Percentiles rank a stretch among this genome's conserved stretches.
Evolutionary conservation across 192 early-diverging fungal species (phyloP).

Genomic region (Helicostylum pulchrum): DNA sequence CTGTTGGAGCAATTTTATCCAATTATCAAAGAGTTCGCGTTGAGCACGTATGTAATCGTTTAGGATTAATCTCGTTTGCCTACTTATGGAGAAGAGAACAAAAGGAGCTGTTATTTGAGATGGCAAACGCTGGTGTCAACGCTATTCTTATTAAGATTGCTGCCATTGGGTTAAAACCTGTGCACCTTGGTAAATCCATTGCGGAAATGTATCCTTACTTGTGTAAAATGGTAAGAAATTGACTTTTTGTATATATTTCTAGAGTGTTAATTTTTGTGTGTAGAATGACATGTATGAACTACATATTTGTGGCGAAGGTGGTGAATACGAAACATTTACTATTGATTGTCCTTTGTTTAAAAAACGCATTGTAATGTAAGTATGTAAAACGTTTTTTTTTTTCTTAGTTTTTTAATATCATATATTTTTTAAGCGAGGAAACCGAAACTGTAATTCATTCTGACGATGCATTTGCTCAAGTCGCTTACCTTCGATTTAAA

Average conservation of each 20-base stretch:
- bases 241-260: not conserved
- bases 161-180: constrained; percentile 68
- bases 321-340: constrained; percentile 94
- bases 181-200: constrained; percentile 79
- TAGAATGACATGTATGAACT: constrained; percentile 74
- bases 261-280: no score
- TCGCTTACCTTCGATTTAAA: constrained; percentile 76
- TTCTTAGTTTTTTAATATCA: not conserved
- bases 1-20: constrained; percentile 93
- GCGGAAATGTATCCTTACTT: constrained; percentile 75
- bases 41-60: constrained; percentile 86
- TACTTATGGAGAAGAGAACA: constrained; percentile 93
- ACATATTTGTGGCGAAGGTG: constrained; percentile 95
- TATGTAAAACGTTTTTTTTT: not conserved
- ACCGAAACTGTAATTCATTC: constrained; percentile 72
- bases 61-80: constrained; percentile 80
- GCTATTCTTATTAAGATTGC: constrained; percentile 95
- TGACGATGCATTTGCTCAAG: constrained; percentile 77
- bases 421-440: constrained; percentile 54
- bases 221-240: constrained; percentile 51
- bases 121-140: constrained; percentile 74
- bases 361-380: constrained; percentile 78
- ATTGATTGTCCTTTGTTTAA: constrained; percentile 91
- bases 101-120: constrained; percentile 74
- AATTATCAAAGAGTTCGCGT: constrained; percentile 97